phyloP scores from a whole-genome alignment of 768 basidiomycete genomes.

The Naematelia encephala region DNA sequence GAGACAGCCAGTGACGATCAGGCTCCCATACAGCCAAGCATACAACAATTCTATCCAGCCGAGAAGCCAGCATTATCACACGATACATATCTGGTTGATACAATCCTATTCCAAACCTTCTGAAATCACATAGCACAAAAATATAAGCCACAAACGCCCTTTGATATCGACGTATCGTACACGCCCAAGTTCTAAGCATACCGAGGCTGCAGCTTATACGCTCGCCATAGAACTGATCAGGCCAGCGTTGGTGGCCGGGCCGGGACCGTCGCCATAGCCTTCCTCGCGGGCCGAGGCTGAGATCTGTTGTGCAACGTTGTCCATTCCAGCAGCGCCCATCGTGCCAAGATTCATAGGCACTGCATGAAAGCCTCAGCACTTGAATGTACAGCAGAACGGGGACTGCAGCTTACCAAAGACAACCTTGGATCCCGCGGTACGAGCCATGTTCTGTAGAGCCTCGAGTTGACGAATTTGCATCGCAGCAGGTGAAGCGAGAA shows the following conservation, averaged over 20 bases:
- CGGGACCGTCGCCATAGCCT: conserved; percentile 11
- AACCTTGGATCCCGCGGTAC: conserved; percentile 73
- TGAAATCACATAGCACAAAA: no score
- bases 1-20: no score
- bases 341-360: conserved; percentile 46
- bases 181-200: not conserved
- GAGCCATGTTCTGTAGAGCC: conserved; percentile 92
- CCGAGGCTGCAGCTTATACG: conserved; percentile 15
- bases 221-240: conserved; percentile 43
- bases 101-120: no score
- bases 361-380: conserved; percentile 4
- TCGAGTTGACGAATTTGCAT: conserved; percentile 98
- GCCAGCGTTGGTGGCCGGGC: conserved; percentile 33
- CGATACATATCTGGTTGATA: no score
- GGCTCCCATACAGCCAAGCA: not conserved
- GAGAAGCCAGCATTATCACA: no score
- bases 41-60: not conserved
- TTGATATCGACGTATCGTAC: not conserved
- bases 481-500: conserved; percentile 77
- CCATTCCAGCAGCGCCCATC: conserved; percentile 44
- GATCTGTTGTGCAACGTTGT: conserved; percentile 28
- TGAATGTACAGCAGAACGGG: no score
- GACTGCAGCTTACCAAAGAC: conserved; percentile 75
- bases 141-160: no score
- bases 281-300: conserved; percentile 24